Percentiles rank a stretch among this genome's conserved stretches.
These are phyloP conservation scores for Rhodotorula sp. DNA, from an alignment of 1,284 basidiomycete genomes.

Conservation along the genomic window DNA sequence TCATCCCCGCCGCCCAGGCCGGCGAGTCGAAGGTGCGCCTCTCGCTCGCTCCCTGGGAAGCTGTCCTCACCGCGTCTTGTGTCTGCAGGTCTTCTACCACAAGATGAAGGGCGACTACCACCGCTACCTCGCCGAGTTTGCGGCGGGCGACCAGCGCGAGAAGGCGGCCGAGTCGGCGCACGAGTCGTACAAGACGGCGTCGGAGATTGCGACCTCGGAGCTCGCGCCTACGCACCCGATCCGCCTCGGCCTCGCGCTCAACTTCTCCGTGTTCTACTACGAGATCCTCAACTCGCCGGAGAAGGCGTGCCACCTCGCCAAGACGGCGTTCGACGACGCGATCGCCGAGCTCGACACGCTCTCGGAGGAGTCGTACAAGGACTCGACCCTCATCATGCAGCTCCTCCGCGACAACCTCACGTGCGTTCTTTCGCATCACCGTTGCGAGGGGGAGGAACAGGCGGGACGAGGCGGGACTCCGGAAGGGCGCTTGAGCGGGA, in stretches of 20 bases:
- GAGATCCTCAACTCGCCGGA: slow-evolving; percentile 99
- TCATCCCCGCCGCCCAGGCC: slow-evolving; percentile 95
- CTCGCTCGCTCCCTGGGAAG: neutral
- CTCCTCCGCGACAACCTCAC: slow-evolving; percentile 97
- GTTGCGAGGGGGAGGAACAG: too few species aligned
- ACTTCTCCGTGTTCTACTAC: slow-evolving; percentile 99
- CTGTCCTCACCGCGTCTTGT: neutral
- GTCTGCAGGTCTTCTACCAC: slow-evolving; percentile 88
- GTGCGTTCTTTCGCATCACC: too few species aligned
- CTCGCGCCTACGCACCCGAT: slow-evolving; percentile 99
- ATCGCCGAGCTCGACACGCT: slow-evolving; percentile 99
- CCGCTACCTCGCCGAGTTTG: slow-evolving; percentile 99
- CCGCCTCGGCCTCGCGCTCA: slow-evolving; percentile 96
- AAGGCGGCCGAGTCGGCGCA: slow-evolving; percentile 87
- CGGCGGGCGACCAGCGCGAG: slow-evolving; percentile 98
- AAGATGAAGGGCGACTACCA: slow-evolving; percentile 99
- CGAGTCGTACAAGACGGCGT: slow-evolving; percentile 99
- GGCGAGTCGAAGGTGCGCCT: slow-evolving; percentile 80
- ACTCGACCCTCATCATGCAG: slow-evolving; percentile 81
- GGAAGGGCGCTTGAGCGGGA: too few species aligned
- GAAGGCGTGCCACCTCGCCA: slow-evolving; percentile 98
- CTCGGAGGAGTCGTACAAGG: slow-evolving; percentile 99
- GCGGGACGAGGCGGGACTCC: too few species aligned
- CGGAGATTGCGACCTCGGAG: slow-evolving; percentile 93
- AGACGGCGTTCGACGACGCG: slow-evolving; percentile 99